Conservation (phyloP, 106 monocot species). For the Apostasia ramifera region DNA sequence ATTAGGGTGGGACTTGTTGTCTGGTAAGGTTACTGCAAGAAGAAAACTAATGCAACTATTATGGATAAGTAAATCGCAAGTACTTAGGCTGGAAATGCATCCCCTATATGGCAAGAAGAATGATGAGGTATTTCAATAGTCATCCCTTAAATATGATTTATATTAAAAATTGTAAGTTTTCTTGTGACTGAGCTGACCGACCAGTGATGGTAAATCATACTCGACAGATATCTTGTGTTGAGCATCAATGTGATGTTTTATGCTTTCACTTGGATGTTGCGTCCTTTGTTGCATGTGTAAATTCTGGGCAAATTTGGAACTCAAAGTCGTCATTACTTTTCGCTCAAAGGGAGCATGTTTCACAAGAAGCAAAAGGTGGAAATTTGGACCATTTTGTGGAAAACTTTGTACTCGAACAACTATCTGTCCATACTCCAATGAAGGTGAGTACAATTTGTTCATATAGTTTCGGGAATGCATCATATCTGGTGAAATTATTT, state of each 20-base stretch:
- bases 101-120: slow-evolving; percentile 49
- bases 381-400: slow-evolving; percentile 75
- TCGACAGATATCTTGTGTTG: slow-evolving; percentile 77
- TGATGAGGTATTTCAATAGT: slow-evolving; percentile 57
- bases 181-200: neutral
- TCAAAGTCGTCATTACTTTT: slow-evolving; percentile 53
- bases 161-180: neutral
- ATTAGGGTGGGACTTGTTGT: slow-evolving; percentile 88
- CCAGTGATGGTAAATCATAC: slow-evolving; percentile 2
- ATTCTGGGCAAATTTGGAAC: slow-evolving; percentile 73
- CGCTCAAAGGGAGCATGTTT: slow-evolving; percentile 31
- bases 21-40: slow-evolving; percentile 59
- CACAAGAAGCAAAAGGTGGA: slow-evolving; percentile 14
- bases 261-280: slow-evolving; percentile 95
- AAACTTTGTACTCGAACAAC: slow-evolving; percentile 84
- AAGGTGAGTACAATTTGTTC: slow-evolving; percentile 29
- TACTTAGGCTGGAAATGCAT: slow-evolving; percentile 61
- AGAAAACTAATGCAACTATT: slow-evolving; percentile 67
- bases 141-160: neutral
- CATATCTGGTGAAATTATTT: too few species aligned
- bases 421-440: slow-evolving; percentile 75
- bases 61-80: slow-evolving; percentile 91
- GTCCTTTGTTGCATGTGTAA: slow-evolving; percentile 70
- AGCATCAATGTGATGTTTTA: slow-evolving; percentile 86
- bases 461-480: too few species aligned